Base-by-base conservation (phyloP, 1,284 basidiomycete species). In the Cryptococcus floricola region DNA sequence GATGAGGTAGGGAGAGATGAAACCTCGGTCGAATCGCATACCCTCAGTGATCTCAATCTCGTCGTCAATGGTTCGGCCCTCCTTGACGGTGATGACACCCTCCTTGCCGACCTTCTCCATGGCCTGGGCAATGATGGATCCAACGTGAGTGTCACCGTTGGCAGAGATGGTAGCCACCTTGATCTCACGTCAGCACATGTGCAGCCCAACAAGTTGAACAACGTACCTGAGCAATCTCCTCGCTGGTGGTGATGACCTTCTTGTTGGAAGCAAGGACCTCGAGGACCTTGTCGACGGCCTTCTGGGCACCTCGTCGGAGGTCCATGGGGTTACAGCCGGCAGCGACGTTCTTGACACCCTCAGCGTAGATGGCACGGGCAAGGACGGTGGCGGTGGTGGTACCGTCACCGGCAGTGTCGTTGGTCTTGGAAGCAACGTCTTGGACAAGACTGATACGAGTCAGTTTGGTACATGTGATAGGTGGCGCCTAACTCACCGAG, bases 61-160 rank as follows among this genome's bases (percentile, higher is more conserved):
- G 75, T 98, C 95, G 70, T 97, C 92, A 65, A 95, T 95, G 13
- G 95, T 98, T 64, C 88, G 86, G 54, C 95, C 95, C 79, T 98
- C 95, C 83, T 96, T 97, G 78, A 98, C 94, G 59, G 95, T 98
- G 81, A 98, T 98, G 75, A 98, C 95, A 77, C 95, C 95, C 80
- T 98, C 95, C 82, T 97, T 97, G 76, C 95, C 95, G 61, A 98
- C 95, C 79, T 97, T 97, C 81, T 98, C 95, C 95, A 98, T 98
- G 3, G 95, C 95, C 73, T 93, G 91, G n/a, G 95, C 93, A 78
- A 98, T 98, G 71, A 98, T 85, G 77, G 88, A 86, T 54, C 95
- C 95, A 66, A 98, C 85, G 77, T 98, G 93, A 19, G 81, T 82
- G 79, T 98, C 94, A 60, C 94, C 95, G 78, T 98, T 98, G 56